Evolutionary conservation across 2,329 filamentous ascomycete genomes (phyloP).

Genomic region (Exophiala phaeomuriformis): DNA sequence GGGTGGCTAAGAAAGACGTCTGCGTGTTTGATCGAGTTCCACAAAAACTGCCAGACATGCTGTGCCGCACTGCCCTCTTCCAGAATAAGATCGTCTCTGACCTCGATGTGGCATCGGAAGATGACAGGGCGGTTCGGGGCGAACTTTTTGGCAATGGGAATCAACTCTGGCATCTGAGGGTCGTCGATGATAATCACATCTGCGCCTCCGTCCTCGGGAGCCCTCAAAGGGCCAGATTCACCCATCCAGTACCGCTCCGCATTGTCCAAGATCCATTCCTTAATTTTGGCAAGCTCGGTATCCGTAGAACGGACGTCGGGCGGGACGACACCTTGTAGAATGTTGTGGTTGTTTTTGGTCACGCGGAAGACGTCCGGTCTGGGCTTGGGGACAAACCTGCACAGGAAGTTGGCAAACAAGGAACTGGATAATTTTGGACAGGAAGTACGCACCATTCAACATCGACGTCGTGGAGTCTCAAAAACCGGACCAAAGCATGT

Average conservation of each 20-base stretch:
- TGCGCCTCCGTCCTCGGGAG: conserved; percentile 62
- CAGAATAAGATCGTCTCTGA: conserved; percentile 64
- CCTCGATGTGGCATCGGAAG: conserved; percentile 76
- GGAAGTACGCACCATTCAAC: conserved; percentile 59
- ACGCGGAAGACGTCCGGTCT: conserved; percentile 72
- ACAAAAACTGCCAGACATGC: conserved; percentile 69
- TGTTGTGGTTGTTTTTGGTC: conserved; percentile 85
- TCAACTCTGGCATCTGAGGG: conserved; percentile 74
- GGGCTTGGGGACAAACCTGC: conserved; percentile 66
- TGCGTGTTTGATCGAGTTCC: conserved; percentile 60
- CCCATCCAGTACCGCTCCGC: conserved; percentile 67
- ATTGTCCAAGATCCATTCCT: conserved; percentile 66
- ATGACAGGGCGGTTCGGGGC: conserved; percentile 69
- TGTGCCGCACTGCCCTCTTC: conserved; percentile 58
- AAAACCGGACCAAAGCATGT: conserved; percentile 67
- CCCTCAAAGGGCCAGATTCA: conserved; percentile 58
- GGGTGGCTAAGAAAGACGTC: conserved; percentile 80
- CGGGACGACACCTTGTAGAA: conserved; percentile 68
- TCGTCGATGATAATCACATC: conserved; percentile 74
- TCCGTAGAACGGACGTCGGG: conserved; percentile 57
- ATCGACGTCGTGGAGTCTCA: conserved; percentile 59
- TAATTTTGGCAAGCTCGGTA: conserved; percentile 56
- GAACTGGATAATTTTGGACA: not conserved
- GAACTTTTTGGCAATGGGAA: conserved; percentile 63
- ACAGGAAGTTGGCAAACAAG: conserved; percentile 1